phyloP scores from a whole-genome alignment of 2,329 filamentous ascomycete species.

The Exophiala viscosa region DNA sequence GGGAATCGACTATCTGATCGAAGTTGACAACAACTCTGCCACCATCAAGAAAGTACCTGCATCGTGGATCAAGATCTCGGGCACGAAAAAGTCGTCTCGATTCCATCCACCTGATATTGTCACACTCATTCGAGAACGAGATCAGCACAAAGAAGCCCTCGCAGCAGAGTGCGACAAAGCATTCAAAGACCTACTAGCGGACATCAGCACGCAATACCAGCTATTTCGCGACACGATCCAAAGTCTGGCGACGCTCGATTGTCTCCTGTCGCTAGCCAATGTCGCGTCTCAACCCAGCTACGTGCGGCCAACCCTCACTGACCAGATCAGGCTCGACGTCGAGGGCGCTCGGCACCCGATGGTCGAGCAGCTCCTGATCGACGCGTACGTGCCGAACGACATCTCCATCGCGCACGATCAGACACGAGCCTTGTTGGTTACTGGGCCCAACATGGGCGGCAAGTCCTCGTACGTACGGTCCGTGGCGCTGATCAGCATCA shows the following conservation, averaged over 20 bases:
- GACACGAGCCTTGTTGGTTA: slow-evolving; percentile 77
- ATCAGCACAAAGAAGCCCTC: slow-evolving; percentile 90
- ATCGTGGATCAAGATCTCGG: slow-evolving; percentile 90
- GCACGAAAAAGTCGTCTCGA: slow-evolving; percentile 85
- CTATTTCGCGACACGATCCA: slow-evolving; percentile 83
- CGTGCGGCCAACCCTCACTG: slow-evolving; percentile 67
- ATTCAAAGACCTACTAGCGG: slow-evolving; percentile 66
- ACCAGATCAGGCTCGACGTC: slow-evolving; percentile 66
- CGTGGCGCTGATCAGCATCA: slow-evolving; percentile 84
- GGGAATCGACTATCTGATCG: slow-evolving; percentile 91
- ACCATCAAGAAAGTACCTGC: slow-evolving; percentile 84
- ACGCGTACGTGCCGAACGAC: slow-evolving; percentile 87
- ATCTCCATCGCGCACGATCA: slow-evolving; percentile 65
- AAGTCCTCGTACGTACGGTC: slow-evolving; percentile 97
- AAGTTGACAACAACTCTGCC: slow-evolving; percentile 69
- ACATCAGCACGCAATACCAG: slow-evolving; percentile 82
- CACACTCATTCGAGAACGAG: slow-evolving; percentile 75
- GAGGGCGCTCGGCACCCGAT: slow-evolving; percentile 83
- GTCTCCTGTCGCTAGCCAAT: slow-evolving; percentile 77
- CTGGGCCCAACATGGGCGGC: slow-evolving; percentile 97
- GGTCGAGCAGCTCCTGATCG: slow-evolving; percentile 83
- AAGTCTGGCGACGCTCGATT: slow-evolving; percentile 81
- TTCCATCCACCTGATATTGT: slow-evolving; percentile 94
- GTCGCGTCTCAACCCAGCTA: slow-evolving; percentile 87
- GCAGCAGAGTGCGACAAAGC: slow-evolving; percentile 86